Base-by-base conservation (phyloP, 2,329 filamentous ascomycete genomes). In the Colletotrichum tropicicola region DNA sequence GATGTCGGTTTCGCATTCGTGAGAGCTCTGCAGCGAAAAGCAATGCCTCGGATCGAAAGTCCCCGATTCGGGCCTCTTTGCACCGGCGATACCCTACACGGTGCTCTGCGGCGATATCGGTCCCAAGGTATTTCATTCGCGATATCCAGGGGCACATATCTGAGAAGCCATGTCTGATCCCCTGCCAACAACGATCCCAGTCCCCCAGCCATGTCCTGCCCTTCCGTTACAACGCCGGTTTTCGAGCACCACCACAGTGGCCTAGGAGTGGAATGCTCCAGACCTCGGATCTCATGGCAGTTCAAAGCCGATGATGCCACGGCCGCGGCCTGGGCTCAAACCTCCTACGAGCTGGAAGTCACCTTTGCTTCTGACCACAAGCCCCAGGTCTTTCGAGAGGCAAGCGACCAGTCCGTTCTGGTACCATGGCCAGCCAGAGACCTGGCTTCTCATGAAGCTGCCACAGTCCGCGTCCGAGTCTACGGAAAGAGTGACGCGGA, bases 401-500 rank as follows among this genome's bases (percentile, higher is more conserved):
- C 52, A 9, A 64, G 55, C 23, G 61, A 62, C 10, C 41, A 64
- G 13, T 69, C 68, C 9, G 59, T 69, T 25, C 41, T 68, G 9
- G 68, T 69, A 12, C 68, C 66, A 13, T 69, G 68, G 68, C 68
- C 66, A 5, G 56, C 57, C n/a, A 37, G 35, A 39, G 67, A 73
- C 17, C 66, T 78, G 3, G 57, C 55, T 6, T 74, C 70, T 13
- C 66, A 73, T 17, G 73, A 78, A 49, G 47, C 62, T 10, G 73
- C 71, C 8, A 56, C 49, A 19, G 70, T 78, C 2, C 68, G 74
- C 10, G 74, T 74, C 8, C 65, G 74, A 32, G 73, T 70, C 1
- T 68, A 67, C 21, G 75, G 75, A 13, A 65, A 65, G 15, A 61
- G 30, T 25, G 43, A 23, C 10, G 19, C 44, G 4, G 28, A 43